Conservation (phyloP, 2,329 filamentous ascomycete genomes). For the Rhynchosporium graminicola region DNA sequence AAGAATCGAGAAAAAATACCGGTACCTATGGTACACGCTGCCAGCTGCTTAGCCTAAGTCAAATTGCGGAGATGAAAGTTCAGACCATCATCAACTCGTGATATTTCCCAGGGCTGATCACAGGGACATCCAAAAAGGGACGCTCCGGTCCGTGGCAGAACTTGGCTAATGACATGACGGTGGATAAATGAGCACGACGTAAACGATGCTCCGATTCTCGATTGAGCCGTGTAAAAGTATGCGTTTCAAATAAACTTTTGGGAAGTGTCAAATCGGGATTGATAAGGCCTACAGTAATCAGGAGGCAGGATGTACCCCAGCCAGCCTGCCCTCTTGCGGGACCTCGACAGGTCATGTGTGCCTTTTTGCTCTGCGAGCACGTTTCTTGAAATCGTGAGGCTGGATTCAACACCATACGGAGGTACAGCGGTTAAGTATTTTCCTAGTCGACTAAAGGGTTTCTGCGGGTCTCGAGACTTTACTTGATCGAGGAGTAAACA, state of each 20-base stretch:
- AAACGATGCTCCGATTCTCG: not conserved
- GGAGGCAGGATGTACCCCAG: constrained; percentile 4
- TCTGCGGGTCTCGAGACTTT: too few species aligned
- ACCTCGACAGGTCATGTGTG: not conserved
- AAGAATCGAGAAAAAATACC: not conserved
- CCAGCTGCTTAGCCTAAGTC: not conserved
- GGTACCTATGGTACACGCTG: not conserved
- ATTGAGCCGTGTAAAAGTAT: not conserved
- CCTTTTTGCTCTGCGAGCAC: not conserved
- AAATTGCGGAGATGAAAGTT: not conserved
- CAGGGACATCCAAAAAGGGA: not conserved
- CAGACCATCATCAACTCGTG: not conserved
- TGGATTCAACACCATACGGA: too few species aligned
- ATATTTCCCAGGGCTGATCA: not conserved
- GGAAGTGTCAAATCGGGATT: not conserved
- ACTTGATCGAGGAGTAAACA: too few species aligned
- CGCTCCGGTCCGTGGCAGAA: not conserved
- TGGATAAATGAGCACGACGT: constrained; percentile 7
- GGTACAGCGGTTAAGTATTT: too few species aligned
- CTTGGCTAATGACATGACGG: not conserved
- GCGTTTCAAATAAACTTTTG: constrained; percentile 7
- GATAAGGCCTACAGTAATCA: not conserved
- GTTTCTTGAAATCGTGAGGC: not conserved
- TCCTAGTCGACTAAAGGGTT: too few species aligned
- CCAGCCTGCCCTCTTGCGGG: not conserved